A percentile compares a stretch with the other conserved stretches of the same genome.
These are phyloP conservation scores for Zostera marina DNA, from an alignment of 116 monocot species.

Conservation along the genomic window DNA sequence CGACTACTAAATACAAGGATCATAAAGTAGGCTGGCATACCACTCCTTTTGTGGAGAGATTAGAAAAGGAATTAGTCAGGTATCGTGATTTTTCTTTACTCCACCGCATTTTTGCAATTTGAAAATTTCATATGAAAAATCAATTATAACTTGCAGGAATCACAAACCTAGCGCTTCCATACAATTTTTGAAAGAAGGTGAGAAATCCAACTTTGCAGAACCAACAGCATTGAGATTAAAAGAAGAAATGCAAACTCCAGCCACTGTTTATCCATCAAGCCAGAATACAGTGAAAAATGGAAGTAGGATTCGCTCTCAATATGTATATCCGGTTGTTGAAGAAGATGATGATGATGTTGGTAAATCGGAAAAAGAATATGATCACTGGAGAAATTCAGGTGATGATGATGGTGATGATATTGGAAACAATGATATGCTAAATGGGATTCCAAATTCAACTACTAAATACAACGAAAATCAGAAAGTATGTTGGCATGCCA, in stretches of 20 bases:
- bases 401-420: conserved; percentile 18
- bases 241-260: conserved; percentile 58
- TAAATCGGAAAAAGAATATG: neutral
- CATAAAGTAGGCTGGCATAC: conserved; percentile 60
- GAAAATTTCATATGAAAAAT: neutral
- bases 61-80: conserved; percentile 31
- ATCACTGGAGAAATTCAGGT: conserved; percentile 10
- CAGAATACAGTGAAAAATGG: conserved; percentile 15
- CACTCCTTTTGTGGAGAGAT: conserved; percentile 55
- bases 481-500: conserved; percentile 56
- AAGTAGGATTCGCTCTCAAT: conserved; percentile 25
- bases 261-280: conserved; percentile 34
- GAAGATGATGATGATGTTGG: neutral
- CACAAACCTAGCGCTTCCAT: conserved; percentile 11
- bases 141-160: conserved; percentile 21
- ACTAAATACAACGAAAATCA: conserved; percentile 79
- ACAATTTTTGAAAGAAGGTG: conserved; percentile 18
- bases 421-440: conserved; percentile 31
- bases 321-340: conserved; percentile 37
- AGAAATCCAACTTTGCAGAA: conserved; percentile 12
- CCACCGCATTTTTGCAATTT: neutral
- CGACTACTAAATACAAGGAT: conserved; percentile 77
- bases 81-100: neutral
- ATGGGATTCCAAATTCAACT: conserved; percentile 87
- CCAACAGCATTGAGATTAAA: conserved; percentile 18